A percentile compares a stretch with the other conserved stretches of the same genome.
phyloP scores from a whole-genome alignment of 1,284 basidiomycete species.

The Ceratobasidium theobromae region DNA sequence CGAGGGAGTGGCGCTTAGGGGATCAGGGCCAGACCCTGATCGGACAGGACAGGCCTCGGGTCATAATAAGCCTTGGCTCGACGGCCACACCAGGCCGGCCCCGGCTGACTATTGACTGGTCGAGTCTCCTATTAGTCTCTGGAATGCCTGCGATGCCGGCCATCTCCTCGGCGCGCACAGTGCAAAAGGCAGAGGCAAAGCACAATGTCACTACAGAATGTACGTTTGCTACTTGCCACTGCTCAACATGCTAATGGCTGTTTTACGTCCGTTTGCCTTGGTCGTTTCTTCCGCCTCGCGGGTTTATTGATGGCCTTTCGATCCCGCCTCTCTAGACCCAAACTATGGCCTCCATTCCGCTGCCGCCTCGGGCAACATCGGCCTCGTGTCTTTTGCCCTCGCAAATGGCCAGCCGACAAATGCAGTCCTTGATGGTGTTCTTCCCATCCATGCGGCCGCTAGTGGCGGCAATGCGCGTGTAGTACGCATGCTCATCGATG shows the following conservation, averaged over 20 bases:
- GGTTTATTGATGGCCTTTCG: neutral
- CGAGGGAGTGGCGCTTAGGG: neutral
- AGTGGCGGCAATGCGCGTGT: conserved; percentile 84
- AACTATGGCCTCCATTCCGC: conserved; percentile 89
- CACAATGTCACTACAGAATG: conserved; percentile 80
- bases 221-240: conserved; percentile 44
- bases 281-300: neutral
- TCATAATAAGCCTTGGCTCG: neutral
- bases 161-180: conserved; percentile 35
- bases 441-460: conserved; percentile 88
- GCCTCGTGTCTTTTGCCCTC: conserved; percentile 83
- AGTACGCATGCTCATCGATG: conserved; percentile 81
- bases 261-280: conserved; percentile 10
- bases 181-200: conserved; percentile 59
- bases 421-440: conserved; percentile 86
- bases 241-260: neutral
- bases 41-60: neutral
- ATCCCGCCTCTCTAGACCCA: conserved; percentile 58
- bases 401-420: conserved; percentile 93
- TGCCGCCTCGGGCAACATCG: conserved; percentile 83
- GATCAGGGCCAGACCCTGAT: neutral
- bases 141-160: conserved; percentile 36
- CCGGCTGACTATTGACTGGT: too few species aligned
- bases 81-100: neutral
- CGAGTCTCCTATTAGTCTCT: too few species aligned